Conservation (phyloP, 2,329 filamentous ascomycete genomes). For the Paraphoma sp. region DNA sequence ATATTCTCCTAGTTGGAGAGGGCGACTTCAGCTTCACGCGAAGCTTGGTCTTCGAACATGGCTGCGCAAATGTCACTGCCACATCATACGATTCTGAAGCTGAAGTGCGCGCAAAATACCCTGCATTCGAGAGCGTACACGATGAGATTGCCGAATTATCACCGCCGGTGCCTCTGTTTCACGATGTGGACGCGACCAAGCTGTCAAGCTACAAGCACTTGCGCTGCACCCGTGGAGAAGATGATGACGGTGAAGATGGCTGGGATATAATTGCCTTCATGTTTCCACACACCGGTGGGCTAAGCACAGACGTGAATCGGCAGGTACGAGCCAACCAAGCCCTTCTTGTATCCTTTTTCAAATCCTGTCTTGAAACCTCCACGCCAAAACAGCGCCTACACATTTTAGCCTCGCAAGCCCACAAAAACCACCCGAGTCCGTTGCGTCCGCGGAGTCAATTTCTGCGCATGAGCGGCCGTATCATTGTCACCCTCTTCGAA, state of each 20-base stretch:
- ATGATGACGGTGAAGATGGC: slow-evolving; percentile 34
- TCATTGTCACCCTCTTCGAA: slow-evolving; percentile 90
- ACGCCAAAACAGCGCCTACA: slow-evolving; percentile 19
- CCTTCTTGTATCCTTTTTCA: slow-evolving; percentile 42
- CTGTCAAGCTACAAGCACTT: slow-evolving; percentile 38
- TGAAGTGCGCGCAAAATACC: slow-evolving; percentile 60
- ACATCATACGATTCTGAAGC: slow-evolving; percentile 69
- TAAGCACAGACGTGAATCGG: slow-evolving; percentile 90
- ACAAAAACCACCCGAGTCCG: slow-evolving; percentile 33
- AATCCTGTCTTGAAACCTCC: slow-evolving; percentile 28
- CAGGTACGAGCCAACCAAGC: slow-evolving; percentile 82
- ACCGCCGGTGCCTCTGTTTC: slow-evolving; percentile 50
- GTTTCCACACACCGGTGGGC: slow-evolving; percentile 94
- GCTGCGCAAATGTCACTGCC: slow-evolving; percentile 70
- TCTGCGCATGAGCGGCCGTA: slow-evolving; percentile 59
- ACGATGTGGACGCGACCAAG: slow-evolving; percentile 72
- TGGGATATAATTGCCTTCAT: slow-evolving; percentile 91
- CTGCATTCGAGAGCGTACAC: slow-evolving; percentile 55
- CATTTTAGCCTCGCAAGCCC: slow-evolving; percentile 16
- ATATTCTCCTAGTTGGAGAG: slow-evolving; percentile 79
- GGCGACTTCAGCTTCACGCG: slow-evolving; percentile 80
- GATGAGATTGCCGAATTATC: slow-evolving; percentile 28
- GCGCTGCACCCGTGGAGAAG: slow-evolving; percentile 23
- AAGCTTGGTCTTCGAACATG: slow-evolving; percentile 70
- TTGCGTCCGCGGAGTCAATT: slow-evolving; percentile 42